A percentile compares a stretch with the other conserved stretches of the same genome.
Evolutionary conservation across 352 stramenopile species (phyloP).

Genomic region (Phytophthora brassicae): DNA sequence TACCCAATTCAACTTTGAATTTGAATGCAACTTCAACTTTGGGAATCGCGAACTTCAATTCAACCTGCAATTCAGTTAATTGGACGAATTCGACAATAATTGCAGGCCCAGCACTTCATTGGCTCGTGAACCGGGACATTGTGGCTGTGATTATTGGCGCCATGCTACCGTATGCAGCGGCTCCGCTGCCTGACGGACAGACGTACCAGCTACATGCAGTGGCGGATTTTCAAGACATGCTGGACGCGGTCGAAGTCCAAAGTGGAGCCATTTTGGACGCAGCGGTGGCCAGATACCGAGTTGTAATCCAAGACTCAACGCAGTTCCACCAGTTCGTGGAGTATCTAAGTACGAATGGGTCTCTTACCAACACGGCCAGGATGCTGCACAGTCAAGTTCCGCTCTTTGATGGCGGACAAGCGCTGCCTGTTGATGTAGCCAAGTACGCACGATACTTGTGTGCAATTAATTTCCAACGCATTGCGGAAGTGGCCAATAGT

Average conservation of each 20-base stretch:
- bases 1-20: neutral
- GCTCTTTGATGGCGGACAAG: conserved; percentile 14
- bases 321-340: conserved; percentile 35
- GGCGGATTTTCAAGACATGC: conserved; percentile 28
- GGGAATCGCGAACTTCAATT: too few relatives aligned
- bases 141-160: conserved; percentile 21
- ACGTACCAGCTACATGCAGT: conserved; percentile 20
- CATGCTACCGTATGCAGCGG: conserved; percentile 22
- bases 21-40: neutral
- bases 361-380: conserved; percentile 15
- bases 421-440: conserved; percentile 10
- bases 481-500: conserved; percentile 17
- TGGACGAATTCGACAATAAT: neutral
- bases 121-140: conserved; percentile 30
- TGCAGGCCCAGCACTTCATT: conserved; percentile 10
- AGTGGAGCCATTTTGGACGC: conserved; percentile 2
- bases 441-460: conserved; percentile 29
- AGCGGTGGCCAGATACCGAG: conserved; percentile 14
- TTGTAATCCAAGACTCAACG: conserved; percentile 9
- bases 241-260: conserved; percentile 11
- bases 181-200: neutral
- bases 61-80: too few relatives aligned
- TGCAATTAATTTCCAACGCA: conserved; percentile 32
- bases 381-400: conserved; percentile 19
- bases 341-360: conserved; percentile 23